Evolutionary conservation across 768 basidiomycete genomes (phyloP).

Genomic region (Piloderma croceum): DNA sequence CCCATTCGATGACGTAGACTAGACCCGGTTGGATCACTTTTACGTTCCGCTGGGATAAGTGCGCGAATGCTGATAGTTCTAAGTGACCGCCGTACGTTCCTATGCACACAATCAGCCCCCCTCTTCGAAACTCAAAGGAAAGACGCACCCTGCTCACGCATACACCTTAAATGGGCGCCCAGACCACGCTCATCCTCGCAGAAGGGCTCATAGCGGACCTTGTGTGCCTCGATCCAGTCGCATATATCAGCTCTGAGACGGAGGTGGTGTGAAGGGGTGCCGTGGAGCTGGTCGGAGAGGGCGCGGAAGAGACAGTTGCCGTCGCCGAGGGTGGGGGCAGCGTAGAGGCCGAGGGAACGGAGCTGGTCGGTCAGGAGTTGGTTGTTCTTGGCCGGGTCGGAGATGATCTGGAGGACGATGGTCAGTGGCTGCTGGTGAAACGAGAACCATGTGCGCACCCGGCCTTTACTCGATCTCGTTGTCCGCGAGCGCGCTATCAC

Average conservation of each 20-base stretch:
- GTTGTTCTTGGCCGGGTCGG: constrained; percentile 60
- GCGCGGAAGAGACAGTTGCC: constrained; percentile 94
- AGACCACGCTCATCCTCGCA: constrained; percentile 81
- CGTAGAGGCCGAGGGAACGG: constrained; percentile 73
- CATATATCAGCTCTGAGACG: constrained; percentile 72
- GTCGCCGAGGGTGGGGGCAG: constrained; percentile 82
- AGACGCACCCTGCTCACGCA: constrained; percentile 69
- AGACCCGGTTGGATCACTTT: constrained; percentile 92
- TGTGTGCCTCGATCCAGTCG: constrained; percentile 70
- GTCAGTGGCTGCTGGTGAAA: constrained; percentile 9
- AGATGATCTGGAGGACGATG: constrained; percentile 29
- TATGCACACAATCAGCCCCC: constrained; percentile 22
- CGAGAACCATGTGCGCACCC: constrained; percentile 35
- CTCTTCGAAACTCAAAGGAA: constrained; percentile 6
- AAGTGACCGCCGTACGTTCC: constrained; percentile 92
- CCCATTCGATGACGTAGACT: constrained; percentile 86
- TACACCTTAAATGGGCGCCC: constrained; percentile 64
- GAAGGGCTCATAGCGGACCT: constrained; percentile 76
- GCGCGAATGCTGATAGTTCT: constrained; percentile 89
- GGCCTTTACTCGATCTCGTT: constrained; percentile 53
- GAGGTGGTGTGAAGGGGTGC: constrained; percentile 62
- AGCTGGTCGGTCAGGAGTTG: constrained; percentile 69
- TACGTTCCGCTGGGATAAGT: constrained; percentile 69
- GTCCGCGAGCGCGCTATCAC: constrained; percentile 56
- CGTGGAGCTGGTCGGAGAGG: constrained; percentile 81